phyloP scores from a whole-genome alignment of 2,329 filamentous ascomycete species.

The Microdochium paspali region DNA sequence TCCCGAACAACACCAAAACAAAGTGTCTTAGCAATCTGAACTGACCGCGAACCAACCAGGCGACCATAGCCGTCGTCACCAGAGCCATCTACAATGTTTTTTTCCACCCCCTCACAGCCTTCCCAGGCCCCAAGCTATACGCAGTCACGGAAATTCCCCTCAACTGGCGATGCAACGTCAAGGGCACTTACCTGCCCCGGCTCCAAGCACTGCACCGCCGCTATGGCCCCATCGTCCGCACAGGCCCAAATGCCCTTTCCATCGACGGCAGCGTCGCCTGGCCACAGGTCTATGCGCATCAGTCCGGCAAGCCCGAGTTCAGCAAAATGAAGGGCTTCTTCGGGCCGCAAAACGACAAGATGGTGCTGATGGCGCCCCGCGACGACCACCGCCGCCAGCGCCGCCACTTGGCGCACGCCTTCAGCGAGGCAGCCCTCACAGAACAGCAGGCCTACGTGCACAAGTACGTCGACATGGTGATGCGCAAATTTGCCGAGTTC shows the following conservation, averaged over 20 bases:
- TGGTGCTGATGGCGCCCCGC: background rate
- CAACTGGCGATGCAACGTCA: slow-evolving; percentile 1
- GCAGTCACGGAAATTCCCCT: slow-evolving; percentile 6
- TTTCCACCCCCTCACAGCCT: background rate
- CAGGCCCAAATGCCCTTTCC: background rate
- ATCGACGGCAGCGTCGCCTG: background rate
- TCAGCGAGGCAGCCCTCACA: slow-evolving; percentile 19
- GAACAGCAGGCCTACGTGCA: background rate
- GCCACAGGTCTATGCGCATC: background rate
- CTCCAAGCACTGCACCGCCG: background rate
- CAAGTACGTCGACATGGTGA: background rate
- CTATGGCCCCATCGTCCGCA: background rate
- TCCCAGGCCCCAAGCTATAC: background rate
- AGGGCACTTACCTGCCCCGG: background rate
- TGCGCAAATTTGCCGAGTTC: background rate
- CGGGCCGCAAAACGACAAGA: background rate
- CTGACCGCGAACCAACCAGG: background rate
- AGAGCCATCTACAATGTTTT: background rate
- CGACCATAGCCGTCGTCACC: background rate
- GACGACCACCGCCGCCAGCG: slow-evolving; percentile 27
- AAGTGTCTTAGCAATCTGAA: no score
- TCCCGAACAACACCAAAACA: no score
- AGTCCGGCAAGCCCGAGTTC: background rate
- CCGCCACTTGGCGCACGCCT: slow-evolving; percentile 31
- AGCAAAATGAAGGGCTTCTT: background rate